Percentiles rank a stretch among this genome's conserved stretches.
Evolutionary conservation across 768 basidiomycete genomes (phyloP).

Genomic region (Kwoniella dejecticola): DNA sequence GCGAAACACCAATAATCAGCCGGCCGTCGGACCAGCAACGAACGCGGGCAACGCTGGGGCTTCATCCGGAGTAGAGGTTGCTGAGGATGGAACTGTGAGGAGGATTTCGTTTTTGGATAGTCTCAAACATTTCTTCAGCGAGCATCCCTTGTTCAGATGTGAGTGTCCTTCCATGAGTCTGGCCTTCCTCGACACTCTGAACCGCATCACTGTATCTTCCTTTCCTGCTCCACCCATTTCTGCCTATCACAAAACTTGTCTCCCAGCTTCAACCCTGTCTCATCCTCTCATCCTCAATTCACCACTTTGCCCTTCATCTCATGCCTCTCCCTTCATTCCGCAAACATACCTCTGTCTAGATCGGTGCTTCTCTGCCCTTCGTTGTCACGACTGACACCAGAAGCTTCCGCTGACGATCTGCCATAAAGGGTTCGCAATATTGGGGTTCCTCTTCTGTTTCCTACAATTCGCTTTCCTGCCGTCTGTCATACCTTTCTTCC

Average conservation of each 20-base stretch:
- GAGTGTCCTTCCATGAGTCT: not conserved
- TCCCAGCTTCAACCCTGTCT: no score
- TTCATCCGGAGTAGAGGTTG: not conserved
- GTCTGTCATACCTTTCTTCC: slow-evolving; percentile 66
- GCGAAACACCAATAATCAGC: not conserved
- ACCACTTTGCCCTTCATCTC: no score
- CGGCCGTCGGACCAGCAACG: not conserved
- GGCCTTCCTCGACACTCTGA: no score
- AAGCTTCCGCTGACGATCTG: not conserved
- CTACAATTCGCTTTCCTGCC: slow-evolving; percentile 69
- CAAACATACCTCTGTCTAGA: no score
- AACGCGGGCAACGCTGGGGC: not conserved
- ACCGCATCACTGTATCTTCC: no score
- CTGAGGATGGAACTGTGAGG: slow-evolving; percentile 5
- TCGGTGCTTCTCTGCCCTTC: no score
- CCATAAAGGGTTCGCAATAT: slow-evolving; percentile 62
- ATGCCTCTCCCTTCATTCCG: no score
- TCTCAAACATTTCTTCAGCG: slow-evolving; percentile 19
- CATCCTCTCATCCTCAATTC: no score
- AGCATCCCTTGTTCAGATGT: slow-evolving; percentile 24
- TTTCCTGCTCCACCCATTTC: no score
- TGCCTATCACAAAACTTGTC: no score
- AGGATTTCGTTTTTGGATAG: slow-evolving; percentile 14
- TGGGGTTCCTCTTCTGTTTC: slow-evolving; percentile 69
- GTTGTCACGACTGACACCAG: no score